These are phyloP conservation scores for Cordyceps farinosa DNA, from an alignment of 2,329 filamentous ascomycete genomes.

Conservation along the genomic window DNA sequence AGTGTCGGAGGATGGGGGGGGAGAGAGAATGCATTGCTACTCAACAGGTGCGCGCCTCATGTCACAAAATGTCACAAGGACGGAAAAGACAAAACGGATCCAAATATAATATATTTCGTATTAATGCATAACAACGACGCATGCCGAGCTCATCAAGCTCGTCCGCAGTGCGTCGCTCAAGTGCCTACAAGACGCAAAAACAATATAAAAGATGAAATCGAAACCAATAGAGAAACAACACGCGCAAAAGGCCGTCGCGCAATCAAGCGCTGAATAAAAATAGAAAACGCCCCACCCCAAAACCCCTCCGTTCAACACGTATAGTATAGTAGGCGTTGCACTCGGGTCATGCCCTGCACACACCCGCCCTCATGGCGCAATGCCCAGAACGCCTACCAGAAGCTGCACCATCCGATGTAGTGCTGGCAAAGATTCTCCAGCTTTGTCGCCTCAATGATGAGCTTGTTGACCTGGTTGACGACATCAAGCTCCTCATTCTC, in stretches of 20 bases:
- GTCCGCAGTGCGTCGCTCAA: background rate
- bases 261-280: background rate
- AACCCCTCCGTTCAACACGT: background rate
- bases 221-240: background rate
- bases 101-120: background rate
- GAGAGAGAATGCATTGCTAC: too few species aligned
- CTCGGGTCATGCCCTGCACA: background rate
- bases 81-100: background rate
- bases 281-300: background rate
- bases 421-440: conserved; percentile 97
- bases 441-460: conserved; percentile 93
- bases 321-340: background rate
- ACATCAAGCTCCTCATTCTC: conserved; percentile 78
- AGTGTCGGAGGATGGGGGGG: too few species aligned
- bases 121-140: background rate
- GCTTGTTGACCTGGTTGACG: conserved; percentile 84
- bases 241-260: background rate
- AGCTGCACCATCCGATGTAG: conserved; percentile 98
- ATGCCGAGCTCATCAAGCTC: background rate
- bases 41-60: too few species aligned
- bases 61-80: background rate
- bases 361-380: background rate
- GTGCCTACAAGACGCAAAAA: background rate
- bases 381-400: conserved; percentile 61
- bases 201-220: background rate